These are phyloP conservation scores for Penicillium parvum DNA, from an alignment of 495 filamentous ascomycete species.

Conservation along the genomic window DNA sequence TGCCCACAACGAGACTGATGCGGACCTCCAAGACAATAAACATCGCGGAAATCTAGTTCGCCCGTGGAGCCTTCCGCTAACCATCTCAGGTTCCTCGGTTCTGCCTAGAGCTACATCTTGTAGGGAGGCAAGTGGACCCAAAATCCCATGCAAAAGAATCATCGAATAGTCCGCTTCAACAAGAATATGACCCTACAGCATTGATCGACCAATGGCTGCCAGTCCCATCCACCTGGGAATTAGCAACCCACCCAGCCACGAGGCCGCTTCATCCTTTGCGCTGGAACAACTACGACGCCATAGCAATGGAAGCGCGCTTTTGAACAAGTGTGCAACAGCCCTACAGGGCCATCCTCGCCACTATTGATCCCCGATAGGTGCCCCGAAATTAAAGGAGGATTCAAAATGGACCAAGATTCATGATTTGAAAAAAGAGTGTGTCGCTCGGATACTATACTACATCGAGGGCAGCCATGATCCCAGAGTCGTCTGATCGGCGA, in stretches of 20 bases:
- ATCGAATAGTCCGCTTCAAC: neutral
- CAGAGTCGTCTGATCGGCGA: slow-evolving; percentile 10
- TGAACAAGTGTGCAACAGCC: slow-evolving; percentile 5
- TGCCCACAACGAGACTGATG: no score
- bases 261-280: slow-evolving; percentile 12
- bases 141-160: no score
- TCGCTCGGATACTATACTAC: slow-evolving; percentile 5
- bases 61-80: neutral
- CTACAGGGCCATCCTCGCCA: slow-evolving; percentile 8
- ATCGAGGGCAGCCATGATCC: slow-evolving; percentile 9
- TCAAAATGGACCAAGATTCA: no score
- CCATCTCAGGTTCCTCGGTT: neutral
- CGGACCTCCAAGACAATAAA: no score
- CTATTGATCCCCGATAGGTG: neutral
- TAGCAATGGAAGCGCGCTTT: slow-evolving; percentile 1
- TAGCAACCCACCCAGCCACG: slow-evolving; percentile 18
- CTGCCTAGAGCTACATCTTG: neutral
- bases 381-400: neutral
- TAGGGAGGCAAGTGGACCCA: no score
- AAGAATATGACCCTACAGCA: no score
- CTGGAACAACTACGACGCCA: slow-evolving; percentile 6
- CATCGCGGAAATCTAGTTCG: no score
- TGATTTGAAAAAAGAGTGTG: no score
- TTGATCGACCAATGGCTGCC: slow-evolving; percentile 18
- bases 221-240: slow-evolving; percentile 20